Evolutionary conservation across 371 early-diverging fungal species (phyloP), one percentile per base, ranked within the genome.

Genomic region (Apophysomyces sp.): DNA sequence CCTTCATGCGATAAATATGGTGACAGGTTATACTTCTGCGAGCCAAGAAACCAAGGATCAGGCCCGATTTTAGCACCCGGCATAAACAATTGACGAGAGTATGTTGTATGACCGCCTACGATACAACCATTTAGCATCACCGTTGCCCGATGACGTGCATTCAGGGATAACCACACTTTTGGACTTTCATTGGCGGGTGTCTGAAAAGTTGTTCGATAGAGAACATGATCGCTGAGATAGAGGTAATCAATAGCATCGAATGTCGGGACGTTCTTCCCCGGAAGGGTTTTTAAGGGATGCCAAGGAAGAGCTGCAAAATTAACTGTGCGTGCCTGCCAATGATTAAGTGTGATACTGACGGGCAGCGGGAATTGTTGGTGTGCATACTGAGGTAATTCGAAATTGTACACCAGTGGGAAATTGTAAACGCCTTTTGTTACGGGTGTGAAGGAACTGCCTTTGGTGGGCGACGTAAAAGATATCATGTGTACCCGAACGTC

Each of bases 71-170:
- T 88, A 15, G 88, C 76, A 2, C 93, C 92, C 2, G 92, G 74
- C 30, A 67, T 65, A 24, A 86, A 69, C 21, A 87, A 39, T 56
- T 83, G 87, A 13, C 82, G 77, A 31, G 89, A 88, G 64, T 91
- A 92, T 0, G 91, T 89, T 52, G 88, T 89, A 60, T 93, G 92
- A 0, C 93, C 92, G 15, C 93, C 93, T 57, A 91, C 68, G 54
- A 85, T 74, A 18, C 74, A 62, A 1, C 86, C 86, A 67, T 94
- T 94, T 36, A 89, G 67, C 62, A 86, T 77, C 12, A 91, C 76
- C 0, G 89, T 89, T 24, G 82, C 82, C 27, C 92, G 84, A 70
- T 93, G 83, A 31, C 94, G 86, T 53, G 78, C 76, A 62, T 92
- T 91, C 29, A 93, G 66, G 29, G 77, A 76, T 16, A 94, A 72